These are phyloP conservation scores for Priceomyces melissophilus DNA, from an alignment of 805 yeast species.

Conservation along the genomic window DNA sequence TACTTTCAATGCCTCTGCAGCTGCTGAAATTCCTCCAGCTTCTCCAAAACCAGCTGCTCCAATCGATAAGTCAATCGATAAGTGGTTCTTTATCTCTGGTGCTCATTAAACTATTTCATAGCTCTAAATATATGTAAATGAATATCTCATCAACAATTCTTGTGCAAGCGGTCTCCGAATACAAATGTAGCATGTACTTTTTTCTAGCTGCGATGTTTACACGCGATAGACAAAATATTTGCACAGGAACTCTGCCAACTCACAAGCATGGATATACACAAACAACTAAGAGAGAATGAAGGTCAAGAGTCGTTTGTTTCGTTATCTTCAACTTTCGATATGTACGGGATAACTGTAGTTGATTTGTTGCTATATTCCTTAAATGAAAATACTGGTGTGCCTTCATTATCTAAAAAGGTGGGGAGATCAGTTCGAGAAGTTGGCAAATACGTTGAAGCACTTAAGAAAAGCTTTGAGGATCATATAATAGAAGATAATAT, in stretches of 20 bases:
- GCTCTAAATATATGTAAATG: too few relatives aligned
- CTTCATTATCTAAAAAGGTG: conserved; percentile 17
- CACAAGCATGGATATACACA: conserved; percentile 20
- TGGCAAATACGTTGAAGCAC: conserved; percentile 15
- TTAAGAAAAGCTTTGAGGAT: conserved; percentile 8
- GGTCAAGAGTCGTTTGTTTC: conserved; percentile 12
- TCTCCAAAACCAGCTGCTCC: conserved; percentile 79
- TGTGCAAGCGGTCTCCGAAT: not conserved
- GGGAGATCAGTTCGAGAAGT: conserved; percentile 27
- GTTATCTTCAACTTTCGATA: conserved; percentile 13
- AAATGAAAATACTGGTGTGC: conserved; percentile 7
- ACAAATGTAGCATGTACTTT: not conserved
- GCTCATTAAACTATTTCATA: conserved; percentile 37
- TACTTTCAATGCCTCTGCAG: conserved; percentile 43
- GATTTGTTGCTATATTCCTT: conserved; percentile 20
- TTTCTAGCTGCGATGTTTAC: not conserved
- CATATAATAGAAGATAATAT: not conserved
- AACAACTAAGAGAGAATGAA: conserved; percentile 16
- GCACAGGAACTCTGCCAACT: not conserved
- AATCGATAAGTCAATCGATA: conserved; percentile 93
- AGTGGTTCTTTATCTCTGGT: conserved; percentile 97
- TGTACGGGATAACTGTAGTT: conserved; percentile 23
- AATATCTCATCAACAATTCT: too few relatives aligned
- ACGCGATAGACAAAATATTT: not conserved
- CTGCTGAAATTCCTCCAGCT: conserved; percentile 63